Conservation (phyloP, 2,329 filamentous ascomycete species). For the Xenoacremonium recifei region DNA sequence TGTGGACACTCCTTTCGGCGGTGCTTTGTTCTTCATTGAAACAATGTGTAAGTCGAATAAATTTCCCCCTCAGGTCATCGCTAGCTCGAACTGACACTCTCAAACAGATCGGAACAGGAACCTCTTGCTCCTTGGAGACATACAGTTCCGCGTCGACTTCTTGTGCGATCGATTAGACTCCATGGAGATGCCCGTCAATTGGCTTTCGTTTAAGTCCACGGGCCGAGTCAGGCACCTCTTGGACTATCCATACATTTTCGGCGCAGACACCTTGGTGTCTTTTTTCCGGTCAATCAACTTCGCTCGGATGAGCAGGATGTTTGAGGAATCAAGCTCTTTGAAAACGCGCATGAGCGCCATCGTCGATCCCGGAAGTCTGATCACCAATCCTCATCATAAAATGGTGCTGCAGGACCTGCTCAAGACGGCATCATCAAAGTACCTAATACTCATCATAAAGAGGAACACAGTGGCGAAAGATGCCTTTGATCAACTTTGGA, state of each 20-base stretch:
- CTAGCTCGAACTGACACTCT: constrained; percentile 19
- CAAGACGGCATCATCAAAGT: constrained; percentile 66
- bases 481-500: constrained; percentile 86
- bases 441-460: constrained; percentile 67
- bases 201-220: constrained; percentile 60
- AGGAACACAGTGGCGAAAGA: constrained; percentile 67
- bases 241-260: constrained; percentile 79
- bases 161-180: constrained; percentile 74
- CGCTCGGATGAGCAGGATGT: constrained; percentile 77
- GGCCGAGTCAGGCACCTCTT: constrained; percentile 71
- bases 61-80: background rate
- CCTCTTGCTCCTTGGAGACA: constrained; percentile 61
- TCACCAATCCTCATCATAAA: constrained; percentile 57
- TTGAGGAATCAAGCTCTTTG: constrained; percentile 64
- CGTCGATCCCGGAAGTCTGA: constrained; percentile 52
- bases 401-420: constrained; percentile 62
- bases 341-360: constrained; percentile 56
- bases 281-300: constrained; percentile 91
- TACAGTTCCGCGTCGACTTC: constrained; percentile 73
- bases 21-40: constrained; percentile 71
- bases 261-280: constrained; percentile 66
- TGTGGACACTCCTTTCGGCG: constrained; percentile 70
- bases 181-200: constrained; percentile 71
- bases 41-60: constrained; percentile 61
- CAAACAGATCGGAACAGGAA: constrained; percentile 58